phyloP scores from a whole-genome alignment of 2,329 filamentous ascomycete genomes.

The Eutypa lata region DNA sequence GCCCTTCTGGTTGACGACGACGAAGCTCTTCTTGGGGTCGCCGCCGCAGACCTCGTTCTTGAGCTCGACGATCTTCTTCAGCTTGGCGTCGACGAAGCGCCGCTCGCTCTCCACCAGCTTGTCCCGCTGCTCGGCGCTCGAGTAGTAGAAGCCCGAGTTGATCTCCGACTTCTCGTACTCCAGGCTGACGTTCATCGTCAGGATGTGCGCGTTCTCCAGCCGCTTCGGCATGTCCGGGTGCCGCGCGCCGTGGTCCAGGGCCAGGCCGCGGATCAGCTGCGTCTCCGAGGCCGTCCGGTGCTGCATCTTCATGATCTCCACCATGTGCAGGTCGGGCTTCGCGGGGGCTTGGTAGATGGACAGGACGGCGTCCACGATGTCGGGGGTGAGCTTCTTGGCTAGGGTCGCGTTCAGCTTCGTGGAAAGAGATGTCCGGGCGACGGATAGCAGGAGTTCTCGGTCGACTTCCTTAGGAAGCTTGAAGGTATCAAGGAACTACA shows the following conservation, averaged over 20 bases:
- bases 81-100: constrained; percentile 90
- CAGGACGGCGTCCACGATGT: constrained; percentile 94
- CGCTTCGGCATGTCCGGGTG: constrained; percentile 98
- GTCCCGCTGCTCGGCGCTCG: constrained; percentile 90
- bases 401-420: constrained; percentile 91
- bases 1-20: constrained; percentile 98
- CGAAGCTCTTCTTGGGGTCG: constrained; percentile 92
- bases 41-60: constrained; percentile 97
- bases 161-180: constrained; percentile 99
- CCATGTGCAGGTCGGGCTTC: constrained; percentile 97
- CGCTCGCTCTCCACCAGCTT: constrained; percentile 98
- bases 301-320: constrained; percentile 99
- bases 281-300: constrained; percentile 95
- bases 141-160: constrained; percentile 99
- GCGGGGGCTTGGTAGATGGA: constrained; percentile 85
- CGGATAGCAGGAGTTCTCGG: constrained; percentile 87
- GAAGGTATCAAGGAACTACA: constrained; percentile 87
- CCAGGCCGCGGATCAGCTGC: constrained; percentile 88
- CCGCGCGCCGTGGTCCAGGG: constrained; percentile 89
- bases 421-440: constrained; percentile 89
- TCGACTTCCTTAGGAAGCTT: constrained; percentile 87
- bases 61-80: constrained; percentile 94
- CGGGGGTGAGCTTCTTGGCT: constrained; percentile 86
- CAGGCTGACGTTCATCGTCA: constrained; percentile 92
- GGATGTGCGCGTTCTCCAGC: constrained; percentile 90